phyloP scores from a whole-genome alignment of 306 rosid species.

The Morella rubra region DNA sequence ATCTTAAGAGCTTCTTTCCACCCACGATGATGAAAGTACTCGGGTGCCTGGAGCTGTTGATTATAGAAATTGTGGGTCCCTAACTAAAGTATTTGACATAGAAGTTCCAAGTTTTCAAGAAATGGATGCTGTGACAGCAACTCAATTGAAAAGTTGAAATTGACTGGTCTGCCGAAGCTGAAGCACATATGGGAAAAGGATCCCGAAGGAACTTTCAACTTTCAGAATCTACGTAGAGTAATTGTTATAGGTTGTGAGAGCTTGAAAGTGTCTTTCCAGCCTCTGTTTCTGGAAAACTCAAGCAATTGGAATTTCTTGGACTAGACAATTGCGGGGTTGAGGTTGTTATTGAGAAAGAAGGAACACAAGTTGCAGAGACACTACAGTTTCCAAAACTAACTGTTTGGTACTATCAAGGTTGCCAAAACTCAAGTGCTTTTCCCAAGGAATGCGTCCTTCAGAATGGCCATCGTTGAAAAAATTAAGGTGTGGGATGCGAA shows the following conservation, averaged over 20 bases:
- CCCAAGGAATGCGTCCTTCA: background rate
- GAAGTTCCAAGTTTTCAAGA: background rate
- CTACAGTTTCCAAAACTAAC: background rate
- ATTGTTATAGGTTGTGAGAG: background rate
- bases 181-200: constrained; percentile 25
- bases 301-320: background rate
- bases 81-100: background rate
- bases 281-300: background rate
- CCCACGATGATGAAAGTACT: background rate
- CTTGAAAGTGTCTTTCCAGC: constrained; percentile 26
- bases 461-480: constrained; percentile 7
- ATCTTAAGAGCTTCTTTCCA: no score
- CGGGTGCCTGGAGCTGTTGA: background rate
- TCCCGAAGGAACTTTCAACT: background rate
- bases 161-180: background rate
- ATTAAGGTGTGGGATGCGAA: constrained; percentile 12
- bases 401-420: fast-evolving
- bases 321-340: no score
- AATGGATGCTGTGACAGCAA: no score
- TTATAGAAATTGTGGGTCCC: background rate
- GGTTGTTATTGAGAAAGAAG: no score
- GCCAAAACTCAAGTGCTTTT: background rate
- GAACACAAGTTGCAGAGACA: no score
- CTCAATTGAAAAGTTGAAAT: background rate
- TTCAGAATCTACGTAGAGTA: background rate